phyloP scores from a whole-genome alignment of 2,329 filamentous ascomycete genomes.

The Dendryphion nanum region DNA sequence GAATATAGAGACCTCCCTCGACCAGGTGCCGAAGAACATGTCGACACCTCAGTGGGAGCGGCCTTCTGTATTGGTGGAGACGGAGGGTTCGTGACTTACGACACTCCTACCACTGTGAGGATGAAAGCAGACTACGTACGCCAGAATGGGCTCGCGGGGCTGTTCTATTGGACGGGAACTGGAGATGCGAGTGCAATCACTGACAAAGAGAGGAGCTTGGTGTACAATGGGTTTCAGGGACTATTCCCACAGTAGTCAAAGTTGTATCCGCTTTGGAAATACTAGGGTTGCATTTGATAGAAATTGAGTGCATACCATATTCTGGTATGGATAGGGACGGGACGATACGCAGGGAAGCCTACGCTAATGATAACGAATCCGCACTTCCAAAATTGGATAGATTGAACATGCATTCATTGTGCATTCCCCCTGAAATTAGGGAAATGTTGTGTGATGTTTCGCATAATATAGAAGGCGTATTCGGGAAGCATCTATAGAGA shows the following conservation, averaged over 20 bases:
- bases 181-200: slow-evolving; percentile 57
- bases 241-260: slow-evolving; percentile 40
- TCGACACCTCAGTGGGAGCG: slow-evolving; percentile 66
- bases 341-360: no score
- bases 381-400: no score
- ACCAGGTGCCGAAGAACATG: slow-evolving; percentile 60
- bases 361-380: no score
- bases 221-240: slow-evolving; percentile 59
- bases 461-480: no score
- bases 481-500: no score
- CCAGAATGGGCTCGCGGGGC: slow-evolving; percentile 67
- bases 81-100: slow-evolving; percentile 76
- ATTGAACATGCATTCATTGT: no score
- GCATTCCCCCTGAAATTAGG: no score
- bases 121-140: slow-evolving; percentile 74
- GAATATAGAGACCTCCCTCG: slow-evolving; percentile 71
- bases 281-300: no score
- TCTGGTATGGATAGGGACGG: no score
- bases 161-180: slow-evolving; percentile 82
- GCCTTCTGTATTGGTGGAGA: slow-evolving; percentile 72
- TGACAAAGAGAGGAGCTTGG: slow-evolving; percentile 53
- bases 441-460: no score
- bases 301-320: no score
- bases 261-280: neutral
- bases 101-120: slow-evolving; percentile 73